Evolutionary conservation across 768 basidiomycete species (phyloP).

Genomic region (Suillus variegatus): DNA sequence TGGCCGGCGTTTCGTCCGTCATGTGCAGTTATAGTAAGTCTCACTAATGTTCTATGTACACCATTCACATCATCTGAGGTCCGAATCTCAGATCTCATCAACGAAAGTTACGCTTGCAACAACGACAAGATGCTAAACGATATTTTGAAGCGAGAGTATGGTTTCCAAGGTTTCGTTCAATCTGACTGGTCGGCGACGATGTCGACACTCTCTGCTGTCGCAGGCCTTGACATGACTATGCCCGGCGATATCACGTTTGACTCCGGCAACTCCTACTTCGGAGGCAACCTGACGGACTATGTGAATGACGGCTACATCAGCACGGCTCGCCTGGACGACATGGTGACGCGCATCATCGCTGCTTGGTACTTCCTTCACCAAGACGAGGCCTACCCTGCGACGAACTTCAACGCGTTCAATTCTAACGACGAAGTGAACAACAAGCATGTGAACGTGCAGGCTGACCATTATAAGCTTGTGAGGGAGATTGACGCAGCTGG

Average conservation of each 20-base stretch:
- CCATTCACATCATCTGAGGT: slow-evolving; percentile 7
- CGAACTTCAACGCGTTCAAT: slow-evolving; percentile 72
- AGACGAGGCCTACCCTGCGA: slow-evolving; percentile 54
- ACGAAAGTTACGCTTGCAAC: slow-evolving; percentile 75
- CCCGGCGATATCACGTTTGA: slow-evolving; percentile 58
- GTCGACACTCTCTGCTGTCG: slow-evolving; percentile 59
- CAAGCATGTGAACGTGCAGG: slow-evolving; percentile 67
- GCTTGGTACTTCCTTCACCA: slow-evolving; percentile 69
- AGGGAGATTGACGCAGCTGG: slow-evolving; percentile 74
- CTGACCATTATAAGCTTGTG: slow-evolving; percentile 65
- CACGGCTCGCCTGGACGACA: slow-evolving; percentile 67
- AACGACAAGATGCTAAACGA: slow-evolving; percentile 71
- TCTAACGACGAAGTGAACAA: slow-evolving; percentile 54
- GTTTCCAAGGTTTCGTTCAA: slow-evolving; percentile 79
- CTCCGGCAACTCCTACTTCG: slow-evolving; percentile 60
- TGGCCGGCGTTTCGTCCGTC: slow-evolving; percentile 71
- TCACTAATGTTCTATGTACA: background rate
- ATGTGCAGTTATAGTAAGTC: slow-evolving; percentile 78
- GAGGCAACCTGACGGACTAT: slow-evolving; percentile 63
- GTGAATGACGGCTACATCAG: slow-evolving; percentile 76
- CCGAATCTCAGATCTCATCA: slow-evolving; percentile 52
- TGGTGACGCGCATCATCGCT: slow-evolving; percentile 80
- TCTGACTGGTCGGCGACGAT: slow-evolving; percentile 72
- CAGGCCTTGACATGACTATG: slow-evolving; percentile 77
- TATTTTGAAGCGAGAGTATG: slow-evolving; percentile 73